phyloP scores from a whole-genome alignment of 441 rosid genomes.

The Viola pubescens region DNA sequence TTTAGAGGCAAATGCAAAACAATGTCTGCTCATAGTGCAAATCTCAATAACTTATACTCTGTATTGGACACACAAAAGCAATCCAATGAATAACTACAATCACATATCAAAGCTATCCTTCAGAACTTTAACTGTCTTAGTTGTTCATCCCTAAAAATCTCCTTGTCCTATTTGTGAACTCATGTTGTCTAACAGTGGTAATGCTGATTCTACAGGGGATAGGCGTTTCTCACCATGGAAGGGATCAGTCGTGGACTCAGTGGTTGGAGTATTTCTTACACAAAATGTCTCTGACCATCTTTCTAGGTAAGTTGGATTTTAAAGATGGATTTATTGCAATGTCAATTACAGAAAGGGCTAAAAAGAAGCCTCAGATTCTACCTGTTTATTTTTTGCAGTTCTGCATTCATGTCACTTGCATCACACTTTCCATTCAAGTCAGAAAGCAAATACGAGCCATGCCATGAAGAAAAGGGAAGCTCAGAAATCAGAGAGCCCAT shows the following conservation, averaged over 20 bases:
- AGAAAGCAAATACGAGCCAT: conserved; percentile 18
- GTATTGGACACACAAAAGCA: background rate
- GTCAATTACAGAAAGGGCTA: background rate
- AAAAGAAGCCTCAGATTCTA: conserved; percentile 13
- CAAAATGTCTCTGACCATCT: conserved; percentile 98
- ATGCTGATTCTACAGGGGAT: conserved; percentile 55
- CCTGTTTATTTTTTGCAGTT: conserved; percentile 45
- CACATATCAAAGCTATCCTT: background rate
- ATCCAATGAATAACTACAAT: background rate
- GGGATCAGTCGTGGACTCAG: conserved; percentile 96
- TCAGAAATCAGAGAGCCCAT: conserved; percentile 30
- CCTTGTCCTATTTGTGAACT: conserved; percentile 10
- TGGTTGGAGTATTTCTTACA: conserved; percentile 93
- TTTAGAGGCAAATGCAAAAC: background rate
- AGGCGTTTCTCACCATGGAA: conserved; percentile 96
- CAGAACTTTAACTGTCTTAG: background rate
- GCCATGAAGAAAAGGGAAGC: conserved; percentile 31
- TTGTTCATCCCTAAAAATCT: no score
- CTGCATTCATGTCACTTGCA: conserved; percentile 93
- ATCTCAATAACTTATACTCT: background rate
- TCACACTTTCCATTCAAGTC: conserved; percentile 64
- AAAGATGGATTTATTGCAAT: background rate
- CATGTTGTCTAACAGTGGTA: conserved; percentile 5
- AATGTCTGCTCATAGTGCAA: background rate
- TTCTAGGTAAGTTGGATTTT: conserved; percentile 58